phyloP scores from a whole-genome alignment of 352 stramenopile species.

The Phytophthora vignae region DNA sequence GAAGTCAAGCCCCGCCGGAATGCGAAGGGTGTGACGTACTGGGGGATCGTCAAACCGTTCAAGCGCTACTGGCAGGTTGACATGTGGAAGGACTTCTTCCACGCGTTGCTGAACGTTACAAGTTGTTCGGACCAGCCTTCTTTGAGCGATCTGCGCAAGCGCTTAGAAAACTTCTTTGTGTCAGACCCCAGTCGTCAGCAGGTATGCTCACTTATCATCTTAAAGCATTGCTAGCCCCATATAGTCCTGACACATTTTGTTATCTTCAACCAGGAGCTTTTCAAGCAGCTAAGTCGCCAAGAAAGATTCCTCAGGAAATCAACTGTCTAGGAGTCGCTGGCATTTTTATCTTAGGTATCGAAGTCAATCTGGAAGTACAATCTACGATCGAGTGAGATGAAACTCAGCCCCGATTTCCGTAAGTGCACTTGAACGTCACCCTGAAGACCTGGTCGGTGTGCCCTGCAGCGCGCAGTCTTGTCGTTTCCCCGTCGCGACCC shows the following conservation, averaged over 20 bases:
- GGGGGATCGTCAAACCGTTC: conserved; percentile 61
- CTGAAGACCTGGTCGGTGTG: too few relatives aligned
- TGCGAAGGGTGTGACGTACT: conserved; percentile 38
- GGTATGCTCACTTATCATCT: conserved; percentile 33
- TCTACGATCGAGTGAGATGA: conserved; percentile 8
- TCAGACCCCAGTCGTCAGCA: conserved; percentile 51
- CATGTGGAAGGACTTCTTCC: conserved; percentile 81
- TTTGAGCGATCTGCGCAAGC: conserved; percentile 47
- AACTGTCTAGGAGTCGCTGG: conserved; percentile 35
- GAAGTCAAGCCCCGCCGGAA: conserved; percentile 51
- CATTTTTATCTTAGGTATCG: too few relatives aligned
- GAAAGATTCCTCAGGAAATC: conserved; percentile 56
- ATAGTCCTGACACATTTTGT: conserved; percentile 5
- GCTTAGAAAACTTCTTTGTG: conserved; percentile 65
- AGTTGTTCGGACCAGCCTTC: conserved; percentile 76
- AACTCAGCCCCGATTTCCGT: background rate
- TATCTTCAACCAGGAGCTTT: conserved; percentile 55
- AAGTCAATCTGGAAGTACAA: too few relatives aligned
- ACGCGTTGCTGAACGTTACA: conserved; percentile 73
- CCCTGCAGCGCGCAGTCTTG: background rate
- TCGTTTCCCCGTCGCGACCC: background rate
- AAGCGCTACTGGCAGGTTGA: conserved; percentile 85
- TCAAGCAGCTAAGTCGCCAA: conserved; percentile 58
- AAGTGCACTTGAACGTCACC: background rate
- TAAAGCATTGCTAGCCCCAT: background rate